Conservation (phyloP, 2,329 filamentous ascomycete species). For the Colletotrichum costaricense region DNA sequence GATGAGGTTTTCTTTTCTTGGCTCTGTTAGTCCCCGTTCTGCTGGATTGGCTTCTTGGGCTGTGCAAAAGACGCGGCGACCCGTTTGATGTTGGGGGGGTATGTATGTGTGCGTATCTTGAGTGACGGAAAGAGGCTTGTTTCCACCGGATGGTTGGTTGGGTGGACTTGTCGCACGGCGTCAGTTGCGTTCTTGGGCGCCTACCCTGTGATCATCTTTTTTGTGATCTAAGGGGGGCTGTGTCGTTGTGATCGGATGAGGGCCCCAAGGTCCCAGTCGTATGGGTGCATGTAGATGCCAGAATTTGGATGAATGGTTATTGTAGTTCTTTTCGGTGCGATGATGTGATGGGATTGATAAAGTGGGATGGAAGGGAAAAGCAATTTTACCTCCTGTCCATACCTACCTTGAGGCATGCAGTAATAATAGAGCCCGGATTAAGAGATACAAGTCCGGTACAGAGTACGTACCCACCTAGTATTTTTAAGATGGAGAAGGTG, state of each 20-base stretch:
- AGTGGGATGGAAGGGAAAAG: background rate
- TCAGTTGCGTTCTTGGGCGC: background rate
- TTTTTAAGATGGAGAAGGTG: background rate
- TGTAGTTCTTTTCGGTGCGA: background rate
- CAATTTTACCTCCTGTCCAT: background rate
- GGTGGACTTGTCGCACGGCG: background rate
- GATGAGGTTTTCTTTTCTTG: background rate
- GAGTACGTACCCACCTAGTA: too few relatives aligned
- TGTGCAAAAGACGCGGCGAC: background rate
- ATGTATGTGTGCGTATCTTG: background rate
- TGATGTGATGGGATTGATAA: background rate
- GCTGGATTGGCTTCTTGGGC: background rate
- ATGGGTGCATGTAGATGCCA: background rate
- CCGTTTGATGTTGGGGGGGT: background rate
- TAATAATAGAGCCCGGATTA: background rate
- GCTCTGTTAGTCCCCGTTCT: background rate
- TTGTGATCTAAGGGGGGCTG: background rate
- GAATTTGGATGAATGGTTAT: background rate
- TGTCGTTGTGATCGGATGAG: background rate
- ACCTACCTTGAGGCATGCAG: too few relatives aligned
- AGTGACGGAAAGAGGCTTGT: background rate
- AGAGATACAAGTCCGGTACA: background rate
- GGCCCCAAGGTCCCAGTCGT: background rate
- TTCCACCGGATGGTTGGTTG: background rate
- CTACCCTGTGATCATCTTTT: background rate